Evolutionary conservation across 192 early-diverging fungal species (phyloP).

Genomic region (Coemansia sp.): DNA sequence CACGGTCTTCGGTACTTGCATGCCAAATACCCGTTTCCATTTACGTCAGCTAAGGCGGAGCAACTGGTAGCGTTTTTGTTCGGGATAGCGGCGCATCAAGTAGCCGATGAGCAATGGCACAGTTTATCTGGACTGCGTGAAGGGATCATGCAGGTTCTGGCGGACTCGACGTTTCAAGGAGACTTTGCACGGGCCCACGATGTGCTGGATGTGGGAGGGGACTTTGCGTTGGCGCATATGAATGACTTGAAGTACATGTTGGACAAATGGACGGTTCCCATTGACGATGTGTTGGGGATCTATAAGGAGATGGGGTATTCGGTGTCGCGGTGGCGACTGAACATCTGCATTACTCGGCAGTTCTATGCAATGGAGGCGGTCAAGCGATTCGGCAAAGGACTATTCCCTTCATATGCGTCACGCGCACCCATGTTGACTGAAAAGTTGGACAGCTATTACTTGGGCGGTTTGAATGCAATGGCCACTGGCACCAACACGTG

Average conservation of each 20-base stretch:
- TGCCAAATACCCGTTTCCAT: conserved; percentile 19
- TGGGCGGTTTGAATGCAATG: conserved; percentile 61
- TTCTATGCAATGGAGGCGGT: conserved; percentile 53
- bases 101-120: conserved; percentile 55
- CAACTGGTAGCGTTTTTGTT: conserved; percentile 44
- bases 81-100: conserved; percentile 49
- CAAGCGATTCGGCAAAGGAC: conserved; percentile 40
- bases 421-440: conserved; percentile 75
- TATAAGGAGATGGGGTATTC: conserved; percentile 31
- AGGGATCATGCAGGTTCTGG: conserved; percentile 40
- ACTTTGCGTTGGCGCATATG: conserved; percentile 54
- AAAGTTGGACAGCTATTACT: conserved; percentile 65
- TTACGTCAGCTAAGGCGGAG: conserved; percentile 16
- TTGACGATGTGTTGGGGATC: conserved; percentile 40
- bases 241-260: conserved; percentile 24
- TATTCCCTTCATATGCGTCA: conserved; percentile 45
- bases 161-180: conserved; percentile 44
- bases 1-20: conserved; percentile 22
- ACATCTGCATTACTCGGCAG: conserved; percentile 39
- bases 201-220: conserved; percentile 48
- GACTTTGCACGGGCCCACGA: conserved; percentile 43
- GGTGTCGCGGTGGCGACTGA: conserved; percentile 26
- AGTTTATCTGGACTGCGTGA: conserved; percentile 42
- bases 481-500: conserved; percentile 29
- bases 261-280: conserved; percentile 44